These are phyloP conservation scores for Podospora bellae-mahoneyi DNA, from an alignment of 495 filamentous ascomycete species.

Conservation along the genomic window DNA sequence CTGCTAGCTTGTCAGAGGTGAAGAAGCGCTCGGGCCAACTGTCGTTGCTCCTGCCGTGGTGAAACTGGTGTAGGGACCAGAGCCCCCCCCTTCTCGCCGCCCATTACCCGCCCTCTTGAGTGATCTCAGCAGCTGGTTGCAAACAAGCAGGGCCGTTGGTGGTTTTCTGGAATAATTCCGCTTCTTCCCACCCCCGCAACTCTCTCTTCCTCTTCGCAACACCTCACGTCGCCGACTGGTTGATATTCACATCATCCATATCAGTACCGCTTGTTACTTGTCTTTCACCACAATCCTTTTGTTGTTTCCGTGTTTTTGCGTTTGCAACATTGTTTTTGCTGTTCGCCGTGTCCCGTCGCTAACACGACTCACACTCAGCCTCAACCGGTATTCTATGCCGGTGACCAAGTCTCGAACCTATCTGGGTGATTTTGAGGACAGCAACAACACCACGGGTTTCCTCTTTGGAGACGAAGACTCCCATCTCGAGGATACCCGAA, in stretches of 20 bases:
- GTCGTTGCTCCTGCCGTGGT: background rate
- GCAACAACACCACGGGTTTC: conserved; percentile 69
- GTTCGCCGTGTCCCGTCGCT: background rate
- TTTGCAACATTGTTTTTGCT: background rate
- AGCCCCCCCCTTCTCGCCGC: background rate
- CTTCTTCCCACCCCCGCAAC: background rate
- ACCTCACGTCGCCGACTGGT: background rate
- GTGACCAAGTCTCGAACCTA: conserved; percentile 64
- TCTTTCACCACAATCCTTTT: background rate
- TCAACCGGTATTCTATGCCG: conserved; percentile 89
- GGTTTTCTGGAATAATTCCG: background rate
- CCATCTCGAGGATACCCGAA: conserved; percentile 57
- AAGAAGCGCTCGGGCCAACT: background rate
- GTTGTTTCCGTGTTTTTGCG: background rate
- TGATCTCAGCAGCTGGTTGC: background rate
- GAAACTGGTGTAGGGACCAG: background rate
- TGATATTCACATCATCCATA: background rate
- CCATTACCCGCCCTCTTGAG: background rate
- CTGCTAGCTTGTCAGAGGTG: background rate
- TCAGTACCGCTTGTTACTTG: background rate
- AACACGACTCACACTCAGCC: conserved; percentile 40
- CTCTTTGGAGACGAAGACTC: conserved; percentile 81
- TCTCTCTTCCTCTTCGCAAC: background rate
- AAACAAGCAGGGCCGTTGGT: background rate
- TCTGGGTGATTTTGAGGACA: conserved; percentile 60